Conservation (phyloP, 192 early-diverging fungal species). For the Coemansia sp. region DNA sequence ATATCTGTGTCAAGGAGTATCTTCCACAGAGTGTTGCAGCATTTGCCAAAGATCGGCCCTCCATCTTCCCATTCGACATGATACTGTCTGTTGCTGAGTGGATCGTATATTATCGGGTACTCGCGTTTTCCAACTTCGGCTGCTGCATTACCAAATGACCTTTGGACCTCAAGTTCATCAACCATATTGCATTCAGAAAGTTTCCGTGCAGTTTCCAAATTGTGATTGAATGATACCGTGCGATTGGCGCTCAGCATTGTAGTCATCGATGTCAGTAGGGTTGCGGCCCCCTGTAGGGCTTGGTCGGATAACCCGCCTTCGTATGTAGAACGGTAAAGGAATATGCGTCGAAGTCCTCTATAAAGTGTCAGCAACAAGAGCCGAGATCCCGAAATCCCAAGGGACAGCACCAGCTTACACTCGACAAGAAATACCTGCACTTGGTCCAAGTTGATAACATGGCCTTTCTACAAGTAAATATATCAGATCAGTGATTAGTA, state of each 20-base stretch:
- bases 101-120: conserved; percentile 33
- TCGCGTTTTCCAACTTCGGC: neutral
- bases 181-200: conserved; percentile 27
- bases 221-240: conserved; percentile 17
- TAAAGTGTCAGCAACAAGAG: conserved; percentile 34
- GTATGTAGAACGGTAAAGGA: conserved; percentile 23
- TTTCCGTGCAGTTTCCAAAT: neutral
- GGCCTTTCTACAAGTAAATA: conserved; percentile 18
- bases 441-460: conserved; percentile 27
- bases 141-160: neutral
- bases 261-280: conserved; percentile 24
- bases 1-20: conserved; percentile 6
- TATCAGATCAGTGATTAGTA: neutral
- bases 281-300: conserved; percentile 24
- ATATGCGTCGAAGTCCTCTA: conserved; percentile 28
- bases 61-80: conserved; percentile 32
- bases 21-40: conserved; percentile 35
- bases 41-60: conserved; percentile 29
- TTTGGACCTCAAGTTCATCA: neutral
- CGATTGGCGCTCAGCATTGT: conserved; percentile 33
- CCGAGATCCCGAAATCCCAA: conserved; percentile 42
- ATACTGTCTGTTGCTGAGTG: conserved; percentile 4
- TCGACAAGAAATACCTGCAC: conserved; percentile 47
- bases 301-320: conserved; percentile 26
- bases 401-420: conserved; percentile 30